Conservation (phyloP, 1,139 yeast genomes). For the Kodamaea derodonti region DNA sequence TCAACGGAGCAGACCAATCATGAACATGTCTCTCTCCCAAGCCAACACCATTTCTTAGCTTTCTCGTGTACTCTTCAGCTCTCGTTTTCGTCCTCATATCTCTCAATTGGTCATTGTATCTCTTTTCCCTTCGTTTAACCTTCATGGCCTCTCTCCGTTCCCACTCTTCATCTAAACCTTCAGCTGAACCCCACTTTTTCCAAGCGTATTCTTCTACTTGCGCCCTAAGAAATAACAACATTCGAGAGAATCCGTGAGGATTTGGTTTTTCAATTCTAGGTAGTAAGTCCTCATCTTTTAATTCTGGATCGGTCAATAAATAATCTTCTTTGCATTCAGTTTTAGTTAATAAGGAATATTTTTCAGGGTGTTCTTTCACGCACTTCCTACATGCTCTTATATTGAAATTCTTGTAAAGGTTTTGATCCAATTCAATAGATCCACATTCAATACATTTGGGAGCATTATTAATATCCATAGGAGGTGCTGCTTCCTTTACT, state of each 20-base stretch:
- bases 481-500: conserved; percentile 60
- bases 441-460: conserved; percentile 83
- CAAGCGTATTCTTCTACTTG: conserved; percentile 92
- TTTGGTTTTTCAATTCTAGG: conserved; percentile 86
- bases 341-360: conserved; percentile 85
- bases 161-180: conserved; percentile 90
- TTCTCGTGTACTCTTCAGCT: conserved; percentile 84
- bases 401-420: conserved; percentile 62
- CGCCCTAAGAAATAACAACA: conserved; percentile 85
- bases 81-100: conserved; percentile 90
- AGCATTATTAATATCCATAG: conserved; percentile 63
- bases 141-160: conserved; percentile 73
- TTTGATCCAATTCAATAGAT: conserved; percentile 73
- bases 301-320: conserved; percentile 86
- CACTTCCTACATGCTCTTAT: conserved; percentile 78
- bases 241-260: conserved; percentile 90
- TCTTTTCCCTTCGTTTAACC: conserved; percentile 70
- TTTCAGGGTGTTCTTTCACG: conserved; percentile 70
- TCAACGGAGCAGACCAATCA: conserved; percentile 66
- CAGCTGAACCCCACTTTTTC: conserved; percentile 93
- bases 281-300: conserved; percentile 63
- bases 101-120: conserved; percentile 66
- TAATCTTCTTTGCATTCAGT: conserved; percentile 95
- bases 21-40: conserved; percentile 62
- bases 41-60: conserved; percentile 55